Conservation (phyloP, 768 basidiomycete genomes). For the Fibroporia radiculosa region DNA sequence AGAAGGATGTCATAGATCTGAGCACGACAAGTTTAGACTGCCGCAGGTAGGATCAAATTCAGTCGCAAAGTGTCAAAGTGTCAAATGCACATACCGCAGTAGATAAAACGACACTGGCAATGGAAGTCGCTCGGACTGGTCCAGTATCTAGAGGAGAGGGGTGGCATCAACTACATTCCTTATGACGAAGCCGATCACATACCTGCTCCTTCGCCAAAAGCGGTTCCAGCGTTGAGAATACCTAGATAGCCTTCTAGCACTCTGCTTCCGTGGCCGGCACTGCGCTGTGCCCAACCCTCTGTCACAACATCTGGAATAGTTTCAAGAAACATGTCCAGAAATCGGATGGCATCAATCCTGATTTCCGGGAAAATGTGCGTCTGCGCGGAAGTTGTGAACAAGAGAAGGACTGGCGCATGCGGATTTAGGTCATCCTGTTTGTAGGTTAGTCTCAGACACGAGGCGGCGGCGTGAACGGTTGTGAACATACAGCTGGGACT, state of each 20-base stretch:
- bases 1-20: slow-evolving; percentile 62
- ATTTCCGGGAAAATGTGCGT: slow-evolving; percentile 96
- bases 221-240: slow-evolving; percentile 63
- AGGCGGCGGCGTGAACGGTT: neutral
- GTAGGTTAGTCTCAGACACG: slow-evolving; percentile 3
- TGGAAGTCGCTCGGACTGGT: slow-evolving; percentile 41
- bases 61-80: neutral
- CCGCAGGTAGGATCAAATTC: slow-evolving; percentile 8
- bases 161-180: neutral
- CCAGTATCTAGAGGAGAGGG: slow-evolving; percentile 19
- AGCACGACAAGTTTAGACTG: slow-evolving; percentile 78
- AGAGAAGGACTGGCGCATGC: slow-evolving; percentile 65
- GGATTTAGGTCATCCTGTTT: slow-evolving; percentile 62
- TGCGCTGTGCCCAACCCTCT: slow-evolving; percentile 55
- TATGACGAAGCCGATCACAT: slow-evolving; percentile 6
- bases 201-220: slow-evolving; percentile 53
- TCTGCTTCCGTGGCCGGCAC: slow-evolving; percentile 46
- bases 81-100: slow-evolving; percentile 39
- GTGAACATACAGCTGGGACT: slow-evolving; percentile 43
- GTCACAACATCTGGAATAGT: slow-evolving; percentile 60
- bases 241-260: slow-evolving; percentile 76
- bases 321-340: slow-evolving; percentile 69
- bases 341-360: slow-evolving; percentile 79
- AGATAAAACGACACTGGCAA: slow-evolving; percentile 58
- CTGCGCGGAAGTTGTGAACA: slow-evolving; percentile 86